phyloP scores from a whole-genome alignment of 2,329 filamentous ascomycete species.

The Neonectria faginata region DNA sequence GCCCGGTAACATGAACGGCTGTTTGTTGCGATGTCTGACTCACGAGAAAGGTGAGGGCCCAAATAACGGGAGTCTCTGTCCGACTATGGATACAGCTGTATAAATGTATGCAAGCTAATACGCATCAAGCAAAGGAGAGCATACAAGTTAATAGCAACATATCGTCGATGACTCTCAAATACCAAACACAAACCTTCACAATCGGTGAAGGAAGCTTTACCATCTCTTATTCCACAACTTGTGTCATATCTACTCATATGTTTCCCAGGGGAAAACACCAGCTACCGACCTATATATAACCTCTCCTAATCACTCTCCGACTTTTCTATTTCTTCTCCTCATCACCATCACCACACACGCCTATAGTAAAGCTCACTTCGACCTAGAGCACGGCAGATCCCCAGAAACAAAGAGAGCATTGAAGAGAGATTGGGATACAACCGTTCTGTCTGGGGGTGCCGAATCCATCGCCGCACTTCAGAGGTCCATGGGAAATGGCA shows the following conservation, averaged over 20 bases:
- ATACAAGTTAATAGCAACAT: background rate
- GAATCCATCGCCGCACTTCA: too few relatives aligned
- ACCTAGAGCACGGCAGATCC: too few relatives aligned
- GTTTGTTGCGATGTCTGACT: background rate
- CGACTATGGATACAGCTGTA: background rate
- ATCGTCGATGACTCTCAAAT: background rate
- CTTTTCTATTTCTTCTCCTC: background rate
- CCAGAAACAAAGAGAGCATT: too few relatives aligned
- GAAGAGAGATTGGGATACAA: too few relatives aligned
- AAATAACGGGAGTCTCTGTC: background rate
- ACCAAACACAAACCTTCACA: background rate
- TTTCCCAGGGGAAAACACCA: too few relatives aligned
- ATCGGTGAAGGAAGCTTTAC: too few relatives aligned
- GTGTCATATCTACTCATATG: background rate
- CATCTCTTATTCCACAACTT: background rate
- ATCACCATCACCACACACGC: too few relatives aligned
- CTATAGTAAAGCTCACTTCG: too few relatives aligned
- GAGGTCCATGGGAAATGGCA: too few relatives aligned
- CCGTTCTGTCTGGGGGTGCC: too few relatives aligned
- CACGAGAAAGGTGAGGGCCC: background rate
- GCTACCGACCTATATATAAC: background rate
- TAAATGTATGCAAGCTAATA: background rate
- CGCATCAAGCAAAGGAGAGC: background rate
- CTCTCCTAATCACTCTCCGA: background rate
- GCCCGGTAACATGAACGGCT: background rate